A percentile compares a stretch with the other conserved stretches of the same genome.
Evolutionary conservation across 345 rosid genomes (phyloP).

Genomic region (Populus euphratica): DNA sequence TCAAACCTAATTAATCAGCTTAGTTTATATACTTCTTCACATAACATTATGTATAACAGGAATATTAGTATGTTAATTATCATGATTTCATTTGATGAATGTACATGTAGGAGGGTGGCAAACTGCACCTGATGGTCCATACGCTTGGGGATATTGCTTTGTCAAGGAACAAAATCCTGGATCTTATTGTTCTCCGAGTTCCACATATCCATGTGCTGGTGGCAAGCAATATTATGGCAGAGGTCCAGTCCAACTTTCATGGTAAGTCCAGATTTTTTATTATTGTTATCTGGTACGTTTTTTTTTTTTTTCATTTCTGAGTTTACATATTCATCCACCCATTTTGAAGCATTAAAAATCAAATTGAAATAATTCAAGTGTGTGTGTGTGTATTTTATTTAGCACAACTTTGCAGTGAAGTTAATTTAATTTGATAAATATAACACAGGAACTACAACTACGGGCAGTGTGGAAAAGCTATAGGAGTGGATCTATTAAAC

Average conservation of each 20-base stretch:
- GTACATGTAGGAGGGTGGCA: slow-evolving; percentile 3
- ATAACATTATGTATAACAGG: too few relatives aligned
- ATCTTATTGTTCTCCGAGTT: slow-evolving; percentile 36
- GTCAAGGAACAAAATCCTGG: slow-evolving; percentile 45
- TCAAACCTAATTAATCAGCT: not conserved
- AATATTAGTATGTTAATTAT: too few relatives aligned
- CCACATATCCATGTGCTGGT: slow-evolving; percentile 50
- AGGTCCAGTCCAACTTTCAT: slow-evolving; percentile 64
- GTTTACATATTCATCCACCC: not conserved
- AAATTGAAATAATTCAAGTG: not conserved
- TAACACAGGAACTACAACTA: slow-evolving; percentile 60
- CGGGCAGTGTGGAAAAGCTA: slow-evolving; percentile 51
- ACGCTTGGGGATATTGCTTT: slow-evolving; percentile 67
- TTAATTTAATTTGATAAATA: not conserved
- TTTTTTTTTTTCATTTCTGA: not conserved
- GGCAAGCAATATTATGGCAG: slow-evolving; percentile 62
- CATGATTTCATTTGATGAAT: not conserved
- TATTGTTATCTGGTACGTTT: not conserved
- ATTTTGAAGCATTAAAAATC: not conserved
- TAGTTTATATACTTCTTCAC: not conserved
- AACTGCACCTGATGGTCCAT: slow-evolving; percentile 25
- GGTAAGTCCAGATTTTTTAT: slow-evolving; percentile 22
- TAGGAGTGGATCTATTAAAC: slow-evolving; percentile 50
- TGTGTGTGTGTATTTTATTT: not conserved
- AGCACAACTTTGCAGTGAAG: not conserved